Evolutionary conservation across 768 basidiomycete species (phyloP), one percentile per base, ranked within the genome.

Genomic region (Suillus subalutaceus): DNA sequence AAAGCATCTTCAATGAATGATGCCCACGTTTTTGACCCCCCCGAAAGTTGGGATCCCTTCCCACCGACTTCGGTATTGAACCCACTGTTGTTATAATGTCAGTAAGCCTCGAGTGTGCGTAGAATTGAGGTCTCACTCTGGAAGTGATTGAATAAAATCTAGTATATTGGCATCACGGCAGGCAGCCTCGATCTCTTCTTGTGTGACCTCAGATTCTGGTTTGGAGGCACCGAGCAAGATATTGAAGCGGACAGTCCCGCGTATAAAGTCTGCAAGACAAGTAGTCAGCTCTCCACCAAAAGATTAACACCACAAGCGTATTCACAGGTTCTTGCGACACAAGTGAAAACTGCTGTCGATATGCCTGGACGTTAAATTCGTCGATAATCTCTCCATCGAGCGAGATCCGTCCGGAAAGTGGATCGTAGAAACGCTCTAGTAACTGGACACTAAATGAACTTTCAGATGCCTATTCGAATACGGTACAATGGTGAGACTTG

Each of bases 21-120:
- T 32, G 78, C 85, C 67, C 75, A 90, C 89, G 91, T 77, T 93
- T 93, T 75, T 95, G 94, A 65, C 94, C 94, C 71, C n/a, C 94
- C 94, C 38, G 92, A 93, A 5, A 96, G 82, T 72, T 94, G 93
- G 3, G 91, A 91, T 16, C 94, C 94, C 77, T 96, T 96, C 61
- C 93, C 92, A 66, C 94, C 94, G 57, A 95, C 94, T 73, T 93
- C 85, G 8, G 96, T 97, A 55, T 97, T 92, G 70, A 96, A 96
- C 30, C 94, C 94, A 65, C 91, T 91, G 56, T 66, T 13, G 12
- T 63, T 20, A n/a, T 64, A 41, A 65, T 50, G 53, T 70, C 40
- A 77, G 57, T 48, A 63, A 44, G 12, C 50, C 56, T 6, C 66
- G 41, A 8, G 30, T 18, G 23, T 30, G 38, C n/a, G 3, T 55